phyloP scores from a whole-genome alignment of 768 basidiomycete genomes.

The Termitomyces sp. region DNA sequence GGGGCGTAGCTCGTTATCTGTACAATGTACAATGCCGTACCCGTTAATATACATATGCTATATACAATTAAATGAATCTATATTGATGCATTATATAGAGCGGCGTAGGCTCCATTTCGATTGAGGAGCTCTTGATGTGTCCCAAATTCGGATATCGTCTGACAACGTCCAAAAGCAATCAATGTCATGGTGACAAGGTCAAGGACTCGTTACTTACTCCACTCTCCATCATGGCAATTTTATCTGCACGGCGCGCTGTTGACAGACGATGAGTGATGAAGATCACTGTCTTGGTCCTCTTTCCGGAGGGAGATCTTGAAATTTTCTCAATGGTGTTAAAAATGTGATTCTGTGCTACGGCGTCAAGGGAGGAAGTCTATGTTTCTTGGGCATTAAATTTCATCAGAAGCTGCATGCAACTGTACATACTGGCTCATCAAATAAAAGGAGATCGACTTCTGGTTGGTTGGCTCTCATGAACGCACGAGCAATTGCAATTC shows the following conservation, averaged over 20 bases:
- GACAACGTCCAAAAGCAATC: constrained; percentile 9
- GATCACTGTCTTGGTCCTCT: constrained; percentile 66
- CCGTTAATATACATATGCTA: constrained; percentile 15
- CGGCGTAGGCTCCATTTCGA: constrained; percentile 61
- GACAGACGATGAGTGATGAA: constrained; percentile 84
- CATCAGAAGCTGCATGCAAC: constrained; percentile 1
- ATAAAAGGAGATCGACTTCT: constrained; percentile 73
- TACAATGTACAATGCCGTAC: constrained; percentile 10
- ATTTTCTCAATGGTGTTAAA: constrained; percentile 73
- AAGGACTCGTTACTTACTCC: constrained; percentile 38
- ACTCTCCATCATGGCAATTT: constrained; percentile 83
- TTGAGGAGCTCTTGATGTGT: constrained; percentile 65
- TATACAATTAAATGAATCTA: constrained; percentile 25
- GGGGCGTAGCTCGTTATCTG: too few species aligned
- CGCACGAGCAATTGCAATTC: constrained; percentile 81
- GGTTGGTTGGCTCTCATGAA: constrained; percentile 81
- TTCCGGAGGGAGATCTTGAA: constrained; percentile 54
- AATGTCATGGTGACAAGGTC: constrained; percentile 16
- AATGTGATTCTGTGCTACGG: constrained; percentile 75
- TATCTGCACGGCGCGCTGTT: constrained; percentile 80
- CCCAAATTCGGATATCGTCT: constrained; percentile 78
- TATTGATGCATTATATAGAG: constrained; percentile 67
- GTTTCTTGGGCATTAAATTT: constrained; percentile 5
- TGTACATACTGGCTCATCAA: constrained; percentile 76
- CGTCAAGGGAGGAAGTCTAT: constrained; percentile 78